Base-by-base conservation (phyloP, 192 early-diverging fungal genomes). In the Mortierella hygrophila region DNA sequence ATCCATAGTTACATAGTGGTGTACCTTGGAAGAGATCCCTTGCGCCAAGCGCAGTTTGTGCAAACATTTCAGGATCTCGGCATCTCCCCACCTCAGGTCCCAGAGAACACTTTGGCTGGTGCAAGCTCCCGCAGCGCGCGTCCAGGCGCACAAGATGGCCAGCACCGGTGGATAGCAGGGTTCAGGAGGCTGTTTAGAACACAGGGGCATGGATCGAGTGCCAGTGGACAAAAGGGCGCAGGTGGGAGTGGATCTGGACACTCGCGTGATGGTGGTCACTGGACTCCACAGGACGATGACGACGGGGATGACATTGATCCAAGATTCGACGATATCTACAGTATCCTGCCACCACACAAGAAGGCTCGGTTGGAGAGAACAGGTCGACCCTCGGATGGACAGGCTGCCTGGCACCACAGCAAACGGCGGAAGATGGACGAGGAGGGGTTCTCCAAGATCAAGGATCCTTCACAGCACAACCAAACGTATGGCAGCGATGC, bases 151-250 rank as follows among this genome's bases (percentile, higher is more conserved):
- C 69, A 70, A 13, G 75, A 57, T 26, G 60, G 76, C 5, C 75
- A 83, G 32, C 83, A 77, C 68, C 77, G 82, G 23, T 86, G 84
- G 84, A 77, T 86, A 23, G 79, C 84, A n/a, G 84, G 84, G 18
- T 86, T 86, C 47, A 72, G 84, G 18, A 75, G 84, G 35, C 68
- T 86, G 21, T 86, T 80, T 23, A 57, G 79, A 32, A 60, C 78
- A 26, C 84, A 86, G 38, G 78, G 76, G 8, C 15, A 37, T 10
- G 37, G 32, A n/a, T 38, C 80, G n/a, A 10, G 47, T 42, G 37
- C 70, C 18, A 57, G 35, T 2, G 60, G 42, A 6, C 26, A 42
- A 4, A 37, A 37, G 46, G 20, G 49, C 7, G 6, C 63, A 6
- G 47, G 60, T 8, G 42, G 38, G 20, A 38, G 70, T 38, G 35